Evolutionary conservation across 805 yeast species (phyloP).

Genomic region (Yarrowia deformans): DNA sequence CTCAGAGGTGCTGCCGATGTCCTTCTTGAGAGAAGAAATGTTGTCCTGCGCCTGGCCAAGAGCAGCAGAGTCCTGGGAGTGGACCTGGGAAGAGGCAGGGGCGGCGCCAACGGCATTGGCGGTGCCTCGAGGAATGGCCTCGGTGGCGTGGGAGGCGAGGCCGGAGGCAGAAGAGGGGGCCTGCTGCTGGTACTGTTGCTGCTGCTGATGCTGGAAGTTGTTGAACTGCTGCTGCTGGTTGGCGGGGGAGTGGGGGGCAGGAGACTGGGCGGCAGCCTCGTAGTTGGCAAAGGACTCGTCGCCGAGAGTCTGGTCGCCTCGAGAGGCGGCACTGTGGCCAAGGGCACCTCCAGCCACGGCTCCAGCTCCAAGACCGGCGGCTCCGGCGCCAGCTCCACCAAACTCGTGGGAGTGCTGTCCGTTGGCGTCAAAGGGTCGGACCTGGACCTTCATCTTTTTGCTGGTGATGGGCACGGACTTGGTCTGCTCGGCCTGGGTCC

Average conservation of each 20-base stretch:
- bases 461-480: slow-evolving; percentile 54
- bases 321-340: slow-evolving; percentile 30
- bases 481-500: slow-evolving; percentile 45
- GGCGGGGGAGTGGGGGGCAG: slow-evolving; percentile 43
- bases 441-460: slow-evolving; percentile 67
- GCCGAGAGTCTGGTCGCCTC: slow-evolving; percentile 41
- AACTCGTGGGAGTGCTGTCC: slow-evolving; percentile 53
- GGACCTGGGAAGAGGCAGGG: slow-evolving; percentile 30
- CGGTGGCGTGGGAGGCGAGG: background rate
- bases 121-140: slow-evolving; percentile 24
- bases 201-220: slow-evolving; percentile 43
- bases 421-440: slow-evolving; percentile 37
- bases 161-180: slow-evolving; percentile 8
- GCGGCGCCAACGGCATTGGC: slow-evolving; percentile 3
- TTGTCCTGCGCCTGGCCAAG: slow-evolving; percentile 40
- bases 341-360: slow-evolving; percentile 49
- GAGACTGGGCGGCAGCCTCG: slow-evolving; percentile 46
- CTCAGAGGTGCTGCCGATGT: slow-evolving; percentile 42
- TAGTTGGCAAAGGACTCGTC: slow-evolving; percentile 41
- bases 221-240: slow-evolving; percentile 40
- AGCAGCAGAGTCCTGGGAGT: slow-evolving; percentile 32
- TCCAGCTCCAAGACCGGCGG: slow-evolving; percentile 44
- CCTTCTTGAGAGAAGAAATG: slow-evolving; percentile 41
- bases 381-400: slow-evolving; percentile 40
- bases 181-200: slow-evolving; percentile 24